These are phyloP conservation scores for Xylariaceae sp. DNA, from an alignment of 2,329 filamentous ascomycete genomes.

Conservation along the genomic window DNA sequence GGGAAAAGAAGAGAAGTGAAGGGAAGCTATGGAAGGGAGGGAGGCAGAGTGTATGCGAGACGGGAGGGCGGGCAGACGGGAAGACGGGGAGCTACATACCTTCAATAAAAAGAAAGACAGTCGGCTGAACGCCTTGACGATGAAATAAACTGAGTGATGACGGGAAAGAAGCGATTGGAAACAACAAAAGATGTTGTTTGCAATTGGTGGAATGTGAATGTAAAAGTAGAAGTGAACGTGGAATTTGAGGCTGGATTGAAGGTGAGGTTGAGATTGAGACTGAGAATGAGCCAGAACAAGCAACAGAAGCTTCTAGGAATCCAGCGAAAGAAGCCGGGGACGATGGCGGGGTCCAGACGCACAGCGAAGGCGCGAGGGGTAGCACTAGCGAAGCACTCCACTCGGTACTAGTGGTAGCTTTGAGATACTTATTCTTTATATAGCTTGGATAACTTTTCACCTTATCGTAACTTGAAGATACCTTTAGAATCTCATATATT, in stretches of 20 bases:
- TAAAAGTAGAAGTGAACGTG: too few species aligned
- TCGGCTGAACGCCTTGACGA: not conserved
- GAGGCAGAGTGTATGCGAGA: not conserved
- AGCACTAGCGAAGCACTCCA: not conserved
- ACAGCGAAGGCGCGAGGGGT: slow-evolving; percentile 8
- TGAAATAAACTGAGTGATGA: not conserved
- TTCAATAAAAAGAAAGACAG: not conserved
- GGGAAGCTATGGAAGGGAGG: not conserved
- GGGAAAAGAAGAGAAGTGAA: slow-evolving; percentile 1
- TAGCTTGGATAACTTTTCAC: too few species aligned
- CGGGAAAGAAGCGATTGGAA: not conserved
- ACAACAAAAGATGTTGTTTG: not conserved
- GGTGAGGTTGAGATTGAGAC: not conserved
- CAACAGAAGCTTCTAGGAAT: slow-evolving; percentile 23
- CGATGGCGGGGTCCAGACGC: slow-evolving; percentile 4
- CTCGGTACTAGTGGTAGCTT: not conserved
- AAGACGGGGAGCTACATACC: too few species aligned
- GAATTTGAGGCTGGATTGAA: too few species aligned
- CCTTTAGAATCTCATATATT: too few species aligned
- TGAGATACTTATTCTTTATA: not conserved
- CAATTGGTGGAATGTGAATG: not conserved
- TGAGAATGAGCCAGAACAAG: slow-evolving; percentile 11
- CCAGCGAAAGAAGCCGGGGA: slow-evolving; percentile 2
- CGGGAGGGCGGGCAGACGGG: too few species aligned
- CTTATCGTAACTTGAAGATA: too few species aligned